Conservation (phyloP, 2,329 filamentous ascomycete species). For the Cercospora sp. region DNA sequence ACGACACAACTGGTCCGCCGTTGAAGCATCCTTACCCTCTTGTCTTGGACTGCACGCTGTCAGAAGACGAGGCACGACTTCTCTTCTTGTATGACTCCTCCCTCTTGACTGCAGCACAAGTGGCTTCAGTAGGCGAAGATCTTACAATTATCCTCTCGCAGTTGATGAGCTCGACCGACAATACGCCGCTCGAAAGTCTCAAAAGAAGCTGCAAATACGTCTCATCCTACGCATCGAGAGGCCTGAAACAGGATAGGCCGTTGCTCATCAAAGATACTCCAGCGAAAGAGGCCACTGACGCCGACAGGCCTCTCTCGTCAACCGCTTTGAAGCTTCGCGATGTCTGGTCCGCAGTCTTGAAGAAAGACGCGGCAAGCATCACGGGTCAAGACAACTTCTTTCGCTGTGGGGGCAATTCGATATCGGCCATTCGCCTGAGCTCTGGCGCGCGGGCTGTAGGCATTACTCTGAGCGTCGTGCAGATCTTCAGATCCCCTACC, state of each 20-base stretch:
- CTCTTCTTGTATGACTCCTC: background rate
- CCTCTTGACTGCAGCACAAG: background rate
- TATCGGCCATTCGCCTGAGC: background rate
- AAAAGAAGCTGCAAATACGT: background rate
- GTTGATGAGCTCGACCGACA: background rate
- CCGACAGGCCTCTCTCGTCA: background rate
- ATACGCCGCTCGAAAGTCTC: background rate
- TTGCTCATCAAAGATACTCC: background rate
- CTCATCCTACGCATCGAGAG: background rate
- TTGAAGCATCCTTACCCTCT: background rate
- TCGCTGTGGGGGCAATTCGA: background rate
- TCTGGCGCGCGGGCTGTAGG: background rate
- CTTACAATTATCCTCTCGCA: background rate
- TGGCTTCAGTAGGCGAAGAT: background rate
- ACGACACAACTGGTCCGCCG: background rate
- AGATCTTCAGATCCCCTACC: background rate
- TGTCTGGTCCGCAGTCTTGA: background rate
- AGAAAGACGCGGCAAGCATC: background rate
- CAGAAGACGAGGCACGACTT: background rate
- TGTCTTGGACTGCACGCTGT: background rate
- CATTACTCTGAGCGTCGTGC: background rate
- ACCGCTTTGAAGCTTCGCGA: background rate
- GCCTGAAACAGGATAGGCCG: background rate
- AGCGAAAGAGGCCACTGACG: background rate
- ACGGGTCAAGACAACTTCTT: background rate